Percentiles rank a stretch among this genome's conserved stretches.
phyloP scores from a whole-genome alignment of 345 rosid genomes.

The Hibiscus mutabilis region DNA sequence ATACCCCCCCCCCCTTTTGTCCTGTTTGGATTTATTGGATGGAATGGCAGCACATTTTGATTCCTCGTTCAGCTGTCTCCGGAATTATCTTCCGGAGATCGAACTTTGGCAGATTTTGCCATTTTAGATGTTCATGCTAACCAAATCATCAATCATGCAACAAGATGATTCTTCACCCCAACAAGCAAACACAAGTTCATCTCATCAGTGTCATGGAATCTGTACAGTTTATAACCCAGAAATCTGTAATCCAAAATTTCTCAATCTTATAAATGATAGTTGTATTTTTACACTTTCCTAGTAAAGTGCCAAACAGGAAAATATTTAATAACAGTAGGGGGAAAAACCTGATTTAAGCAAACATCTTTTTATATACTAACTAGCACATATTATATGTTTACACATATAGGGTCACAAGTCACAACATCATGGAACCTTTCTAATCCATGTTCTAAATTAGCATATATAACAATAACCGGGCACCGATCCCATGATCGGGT shows the following conservation, averaged over 20 bases:
- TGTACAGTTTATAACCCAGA: too few species aligned
- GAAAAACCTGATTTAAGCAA: too few species aligned
- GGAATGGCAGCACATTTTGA: constrained; percentile 17
- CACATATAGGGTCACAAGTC: constrained; percentile 27
- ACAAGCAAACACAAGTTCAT: too few species aligned
- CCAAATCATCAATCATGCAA: constrained; percentile 5
- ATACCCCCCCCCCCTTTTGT: constrained; percentile 4
- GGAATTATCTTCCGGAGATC: background rate
- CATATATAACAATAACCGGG: constrained; percentile 32
- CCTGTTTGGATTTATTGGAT: constrained; percentile 9
- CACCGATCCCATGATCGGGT: constrained; percentile 23
- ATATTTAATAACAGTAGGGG: background rate
- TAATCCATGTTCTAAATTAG: constrained; percentile 39
- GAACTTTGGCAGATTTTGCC: background rate
- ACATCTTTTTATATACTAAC: constrained; percentile 25
- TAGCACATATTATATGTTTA: constrained; percentile 12
- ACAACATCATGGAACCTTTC: constrained; percentile 29
- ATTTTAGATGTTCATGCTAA: background rate
- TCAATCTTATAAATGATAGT: too few species aligned
- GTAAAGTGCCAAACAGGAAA: background rate
- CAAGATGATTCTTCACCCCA: background rate
- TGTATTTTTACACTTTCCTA: background rate
- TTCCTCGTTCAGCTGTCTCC: constrained; percentile 7
- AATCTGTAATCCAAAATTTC: too few species aligned
- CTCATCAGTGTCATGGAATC: too few species aligned